Percentiles rank a stretch among this genome's conserved stretches.
phyloP scores from a whole-genome alignment of 495 filamentous ascomycete genomes.

The Terfezia claveryi region DNA sequence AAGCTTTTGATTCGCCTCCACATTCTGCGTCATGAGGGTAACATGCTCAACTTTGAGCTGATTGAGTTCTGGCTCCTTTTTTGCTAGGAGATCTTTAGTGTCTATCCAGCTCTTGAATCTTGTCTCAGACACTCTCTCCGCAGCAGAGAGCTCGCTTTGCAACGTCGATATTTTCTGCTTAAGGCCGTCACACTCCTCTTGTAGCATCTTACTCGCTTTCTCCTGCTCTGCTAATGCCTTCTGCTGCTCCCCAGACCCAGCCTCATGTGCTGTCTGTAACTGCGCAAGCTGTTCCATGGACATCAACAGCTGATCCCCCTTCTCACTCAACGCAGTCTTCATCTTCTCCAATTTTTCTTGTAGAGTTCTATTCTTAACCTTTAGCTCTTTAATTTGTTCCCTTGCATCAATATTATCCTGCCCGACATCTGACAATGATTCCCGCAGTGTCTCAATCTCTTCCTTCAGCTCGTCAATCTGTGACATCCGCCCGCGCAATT shows the following conservation, averaged over 20 bases:
- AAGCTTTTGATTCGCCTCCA: conserved; percentile 45
- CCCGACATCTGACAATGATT: conserved; percentile 53
- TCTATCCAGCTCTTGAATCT: conserved; percentile 78
- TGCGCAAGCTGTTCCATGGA: conserved; percentile 27
- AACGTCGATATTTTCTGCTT: conserved; percentile 45
- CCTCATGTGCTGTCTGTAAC: conserved; percentile 39
- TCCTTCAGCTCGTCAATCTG: conserved; percentile 62
- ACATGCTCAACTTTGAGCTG: conserved; percentile 52
- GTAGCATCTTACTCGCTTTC: conserved; percentile 29
- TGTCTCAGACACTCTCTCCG: conserved; percentile 60
- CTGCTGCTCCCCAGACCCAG: conserved; percentile 18
- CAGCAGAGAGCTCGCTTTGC: conserved; percentile 66
- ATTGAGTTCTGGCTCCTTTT: conserved; percentile 65
- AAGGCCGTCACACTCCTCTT: conserved; percentile 50
- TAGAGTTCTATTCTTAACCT: conserved; percentile 37
- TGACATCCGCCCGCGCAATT: conserved; percentile 40
- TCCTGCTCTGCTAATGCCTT: conserved; percentile 28
- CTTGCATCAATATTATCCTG: conserved; percentile 66
- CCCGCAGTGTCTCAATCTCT: conserved; percentile 64
- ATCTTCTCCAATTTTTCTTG: conserved; percentile 17
- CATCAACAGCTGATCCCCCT: conserved; percentile 2
- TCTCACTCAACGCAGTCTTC: conserved; percentile 3
- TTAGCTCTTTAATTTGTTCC: conserved; percentile 45
- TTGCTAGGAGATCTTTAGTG: conserved; percentile 52
- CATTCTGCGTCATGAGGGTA: conserved; percentile 44